Percentiles rank a stretch among this genome's conserved stretches.
Evolutionary conservation across 2,329 filamentous ascomycete species (phyloP).

Genomic region (Aspergillus fumigatus): DNA sequence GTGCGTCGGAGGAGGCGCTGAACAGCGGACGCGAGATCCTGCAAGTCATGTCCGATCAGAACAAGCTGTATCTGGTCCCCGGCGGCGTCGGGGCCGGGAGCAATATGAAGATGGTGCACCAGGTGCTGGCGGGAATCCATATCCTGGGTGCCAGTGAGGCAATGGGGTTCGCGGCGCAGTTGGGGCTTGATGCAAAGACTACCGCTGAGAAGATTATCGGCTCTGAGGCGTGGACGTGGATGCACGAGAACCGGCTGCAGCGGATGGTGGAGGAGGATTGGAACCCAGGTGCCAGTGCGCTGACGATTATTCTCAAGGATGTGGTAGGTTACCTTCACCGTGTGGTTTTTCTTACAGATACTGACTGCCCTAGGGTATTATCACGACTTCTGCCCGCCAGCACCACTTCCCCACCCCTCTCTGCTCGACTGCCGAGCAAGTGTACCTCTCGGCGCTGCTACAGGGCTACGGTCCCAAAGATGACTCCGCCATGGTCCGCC

Average conservation of each 20-base stretch:
- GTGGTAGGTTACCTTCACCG: constrained; percentile 33
- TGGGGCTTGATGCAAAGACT: constrained; percentile 49
- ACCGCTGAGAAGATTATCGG: constrained; percentile 44
- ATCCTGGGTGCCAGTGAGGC: constrained; percentile 59
- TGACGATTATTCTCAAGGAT: constrained; percentile 60
- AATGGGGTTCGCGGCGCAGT: constrained; percentile 54
- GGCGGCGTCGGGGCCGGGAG: constrained; percentile 58
- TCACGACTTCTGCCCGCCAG: constrained; percentile 60
- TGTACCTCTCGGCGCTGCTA: constrained; percentile 57
- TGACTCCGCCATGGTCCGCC: constrained; percentile 53
- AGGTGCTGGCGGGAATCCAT: constrained; percentile 60
- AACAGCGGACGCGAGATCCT: constrained; percentile 56
- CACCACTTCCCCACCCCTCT: constrained; percentile 58
- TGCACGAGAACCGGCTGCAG: constrained; percentile 57
- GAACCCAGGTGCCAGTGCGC: constrained; percentile 54
- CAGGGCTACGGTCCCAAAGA: constrained; percentile 54
- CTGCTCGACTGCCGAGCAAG: constrained; percentile 59
- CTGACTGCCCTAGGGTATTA: constrained; percentile 49
- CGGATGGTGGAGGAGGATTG: constrained; percentile 52
- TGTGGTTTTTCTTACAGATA: no score
- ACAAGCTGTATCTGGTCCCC: constrained; percentile 59
- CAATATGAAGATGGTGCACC: constrained; percentile 61
- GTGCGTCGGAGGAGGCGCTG: constrained; percentile 54
- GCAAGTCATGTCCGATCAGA: constrained; percentile 54
- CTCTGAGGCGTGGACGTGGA: constrained; percentile 55